A percentile compares a stretch with the other conserved stretches of the same genome.
Conservation (phyloP, 139 green algal species). For the Auxenochlorella protothecoides region DNA sequence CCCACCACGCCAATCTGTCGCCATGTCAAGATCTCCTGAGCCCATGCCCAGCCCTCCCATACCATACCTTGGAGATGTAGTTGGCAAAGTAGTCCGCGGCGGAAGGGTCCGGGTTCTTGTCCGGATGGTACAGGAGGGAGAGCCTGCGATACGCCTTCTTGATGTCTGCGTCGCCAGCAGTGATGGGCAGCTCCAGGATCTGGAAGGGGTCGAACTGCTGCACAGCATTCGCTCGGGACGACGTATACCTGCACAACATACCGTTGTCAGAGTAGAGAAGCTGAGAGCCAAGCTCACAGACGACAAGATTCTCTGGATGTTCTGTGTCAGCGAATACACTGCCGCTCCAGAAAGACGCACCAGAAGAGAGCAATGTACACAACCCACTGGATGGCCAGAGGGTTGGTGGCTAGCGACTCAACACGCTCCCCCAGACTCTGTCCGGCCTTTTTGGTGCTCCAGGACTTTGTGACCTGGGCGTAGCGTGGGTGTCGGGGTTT, state of each 20-base stretch:
- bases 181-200: constrained; percentile 51
- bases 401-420: not conserved
- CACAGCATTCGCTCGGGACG: constrained; percentile 19
- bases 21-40: too few species aligned
- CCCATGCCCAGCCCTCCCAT: too few species aligned
- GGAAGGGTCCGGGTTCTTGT: constrained; percentile 86
- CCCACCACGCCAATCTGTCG: too few species aligned
- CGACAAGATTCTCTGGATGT: too few species aligned
- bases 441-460: constrained; percentile 14
- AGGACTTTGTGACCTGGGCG: constrained; percentile 15
- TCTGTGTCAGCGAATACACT: constrained; percentile 17
- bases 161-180: constrained; percentile 60
- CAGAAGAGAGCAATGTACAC: constrained; percentile 16
- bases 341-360: constrained; percentile 7
- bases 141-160: constrained; percentile 73
- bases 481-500: too few species aligned
- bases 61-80: constrained; percentile 69
- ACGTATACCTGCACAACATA: constrained; percentile 23
- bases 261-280: too few species aligned
- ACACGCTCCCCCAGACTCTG: not conserved
- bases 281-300: too few species aligned
- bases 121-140: constrained; percentile 73
- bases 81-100: constrained; percentile 74
- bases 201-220: constrained; percentile 81
- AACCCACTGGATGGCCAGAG: constrained; percentile 13